Conservation (phyloP, 441 rosid genomes). For the Populus tomentosa region DNA sequence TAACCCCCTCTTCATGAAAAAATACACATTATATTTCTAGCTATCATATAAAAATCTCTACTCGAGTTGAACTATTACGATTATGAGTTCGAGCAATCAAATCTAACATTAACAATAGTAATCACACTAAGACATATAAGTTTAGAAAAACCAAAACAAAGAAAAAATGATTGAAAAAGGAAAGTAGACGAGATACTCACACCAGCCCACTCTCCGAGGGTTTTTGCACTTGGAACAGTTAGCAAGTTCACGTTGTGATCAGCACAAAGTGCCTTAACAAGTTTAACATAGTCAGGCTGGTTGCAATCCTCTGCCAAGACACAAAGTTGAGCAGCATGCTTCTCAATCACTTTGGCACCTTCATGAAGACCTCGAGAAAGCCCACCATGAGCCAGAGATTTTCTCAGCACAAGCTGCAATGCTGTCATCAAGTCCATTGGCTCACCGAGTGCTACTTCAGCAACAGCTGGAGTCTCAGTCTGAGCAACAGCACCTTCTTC, state of each 20-base stretch:
- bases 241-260: slow-evolving; percentile 65
- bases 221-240: slow-evolving; percentile 74
- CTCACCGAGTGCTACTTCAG: slow-evolving; percentile 57
- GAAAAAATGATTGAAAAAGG: background rate
- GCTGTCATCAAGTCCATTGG: slow-evolving; percentile 83
- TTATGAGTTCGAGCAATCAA: background rate
- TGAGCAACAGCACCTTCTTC: slow-evolving; percentile 48
- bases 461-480: slow-evolving; percentile 23
- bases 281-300: slow-evolving; percentile 80
- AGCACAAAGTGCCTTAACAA: slow-evolving; percentile 82
- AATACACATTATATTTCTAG: background rate
- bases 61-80: background rate
- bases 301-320: slow-evolving; percentile 90
- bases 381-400: slow-evolving; percentile 76
- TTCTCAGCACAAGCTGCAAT: slow-evolving; percentile 67
- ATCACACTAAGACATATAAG: background rate
- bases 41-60: background rate
- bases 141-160: background rate
- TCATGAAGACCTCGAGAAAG: slow-evolving; percentile 80
- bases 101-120: background rate
- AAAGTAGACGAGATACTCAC: slow-evolving; percentile 39
- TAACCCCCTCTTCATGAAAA: background rate
- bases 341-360: slow-evolving; percentile 80
- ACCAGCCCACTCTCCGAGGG: slow-evolving; percentile 98
- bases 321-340: slow-evolving; percentile 71